Evolutionary conservation across 805 yeast species (phyloP), one percentile per base, ranked within the genome.

Genomic region (Cyberlindnera misumaiensis): DNA sequence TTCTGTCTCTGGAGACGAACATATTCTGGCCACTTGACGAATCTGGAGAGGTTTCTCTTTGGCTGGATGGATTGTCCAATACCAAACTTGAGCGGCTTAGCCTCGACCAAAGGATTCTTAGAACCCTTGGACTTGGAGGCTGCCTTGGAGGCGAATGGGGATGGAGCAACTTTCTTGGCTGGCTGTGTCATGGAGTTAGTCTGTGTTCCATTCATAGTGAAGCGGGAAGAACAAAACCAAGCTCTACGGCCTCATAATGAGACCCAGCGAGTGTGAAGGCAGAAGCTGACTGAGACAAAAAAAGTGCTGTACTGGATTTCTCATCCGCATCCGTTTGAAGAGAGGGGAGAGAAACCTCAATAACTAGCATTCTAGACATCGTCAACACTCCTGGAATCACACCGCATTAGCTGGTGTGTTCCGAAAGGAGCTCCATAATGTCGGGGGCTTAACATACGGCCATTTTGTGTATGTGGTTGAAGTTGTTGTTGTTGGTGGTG

Each of bases 1-100:
- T 83, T 93, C 75, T 93, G 97, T 80, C 98, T 89, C 78, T 90
- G 98, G 59, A 93, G 77, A 75, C 95, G 86, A 58, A 90, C 94
- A 68, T 90, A 88, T 73, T 83, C 93, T 66, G 98, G 98, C 98
- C 98, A 93, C 73, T 84, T 93, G 65, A 90, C 97, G 69, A 85
- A 89, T 73, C 97, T 88, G 47, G 95, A 75, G 65, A 93, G 80
- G 82, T 93, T 86, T 74, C 90, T 82, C 78, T 83, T 87, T 68
- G 88, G 95, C 73, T 90, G 97, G 59, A 90, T 62, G 53, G 82
- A 73, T 77, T 93, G 97, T 62, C 98, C 98, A 61, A 93, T 83
- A 72, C 97, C 97, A 64, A 81, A 90, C 75, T 79, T 82, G 75
- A 81, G 83, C 68, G 96, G 95, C 54, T 87, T 75, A 49, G 95